A percentile compares a stretch with the other conserved stretches of the same genome.
phyloP scores from a whole-genome alignment of 2,329 filamentous ascomycete species.

The Sclerotinia glacialis region DNA sequence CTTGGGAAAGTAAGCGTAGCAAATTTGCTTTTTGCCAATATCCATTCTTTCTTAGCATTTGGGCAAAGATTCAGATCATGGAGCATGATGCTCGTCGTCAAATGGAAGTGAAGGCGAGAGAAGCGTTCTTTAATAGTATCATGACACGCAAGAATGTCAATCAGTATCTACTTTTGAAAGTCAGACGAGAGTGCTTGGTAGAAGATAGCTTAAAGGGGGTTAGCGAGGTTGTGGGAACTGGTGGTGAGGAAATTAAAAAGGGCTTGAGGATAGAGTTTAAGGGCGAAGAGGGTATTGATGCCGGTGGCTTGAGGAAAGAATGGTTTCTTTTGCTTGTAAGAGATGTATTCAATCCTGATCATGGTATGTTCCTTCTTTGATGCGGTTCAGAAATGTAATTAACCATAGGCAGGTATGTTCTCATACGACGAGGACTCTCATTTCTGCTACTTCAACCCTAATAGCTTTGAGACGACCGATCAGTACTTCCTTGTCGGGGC shows the following conservation, averaged over 20 bases:
- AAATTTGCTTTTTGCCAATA: slow-evolving; percentile 91
- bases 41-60: slow-evolving; percentile 86
- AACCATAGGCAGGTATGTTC: slow-evolving; percentile 67
- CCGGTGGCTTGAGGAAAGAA: slow-evolving; percentile 84
- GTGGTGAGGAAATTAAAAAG: slow-evolving; percentile 86
- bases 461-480: slow-evolving; percentile 85
- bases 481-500: slow-evolving; percentile 90
- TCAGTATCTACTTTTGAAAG: slow-evolving; percentile 72
- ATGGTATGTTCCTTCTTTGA: slow-evolving; percentile 57
- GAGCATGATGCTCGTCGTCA: slow-evolving; percentile 85
- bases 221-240: slow-evolving; percentile 77
- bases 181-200: slow-evolving; percentile 80
- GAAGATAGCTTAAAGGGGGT: slow-evolving; percentile 84
- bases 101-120: slow-evolving; percentile 83
- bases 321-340: slow-evolving; percentile 88
- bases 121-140: slow-evolving; percentile 89
- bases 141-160: slow-evolving; percentile 70
- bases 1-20: slow-evolving; percentile 72
- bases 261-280: slow-evolving; percentile 79
- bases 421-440: slow-evolving; percentile 86
- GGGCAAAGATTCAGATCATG: slow-evolving; percentile 86
- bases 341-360: slow-evolving; percentile 86
- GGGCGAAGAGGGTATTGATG: slow-evolving; percentile 89
- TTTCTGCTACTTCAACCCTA: slow-evolving; percentile 91
- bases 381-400: slow-evolving; percentile 18